A percentile compares a stretch with the other conserved stretches of the same genome.
phyloP scores from a whole-genome alignment of 768 basidiomycete species.

The Sporobolomyces roseus region DNA sequence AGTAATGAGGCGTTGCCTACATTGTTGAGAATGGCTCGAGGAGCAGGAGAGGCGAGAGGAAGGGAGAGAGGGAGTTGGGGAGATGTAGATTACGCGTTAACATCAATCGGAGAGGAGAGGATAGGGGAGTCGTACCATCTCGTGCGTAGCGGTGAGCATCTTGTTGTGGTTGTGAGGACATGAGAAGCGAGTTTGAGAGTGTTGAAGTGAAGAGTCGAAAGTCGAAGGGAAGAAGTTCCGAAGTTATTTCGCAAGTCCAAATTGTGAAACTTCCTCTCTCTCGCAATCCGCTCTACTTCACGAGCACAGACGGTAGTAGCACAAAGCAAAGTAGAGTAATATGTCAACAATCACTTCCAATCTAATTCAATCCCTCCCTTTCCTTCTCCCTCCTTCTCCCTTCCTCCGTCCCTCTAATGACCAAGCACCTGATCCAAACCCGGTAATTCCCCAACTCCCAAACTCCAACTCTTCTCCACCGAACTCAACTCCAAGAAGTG shows the following conservation, averaged over 20 bases:
- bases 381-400: too few relatives aligned
- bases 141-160: slow-evolving; percentile 32
- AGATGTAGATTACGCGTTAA: not conserved
- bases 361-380: too few relatives aligned
- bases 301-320: too few relatives aligned
- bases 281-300: not conserved
- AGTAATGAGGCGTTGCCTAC: slow-evolving; percentile 25
- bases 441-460: slow-evolving; percentile 19
- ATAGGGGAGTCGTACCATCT: too few relatives aligned
- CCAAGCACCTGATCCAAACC: too few relatives aligned
- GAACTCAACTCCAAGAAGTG: slow-evolving; percentile 34
- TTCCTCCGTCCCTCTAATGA: too few relatives aligned
- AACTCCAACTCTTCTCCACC: slow-evolving; percentile 8
- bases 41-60: too few relatives aligned
- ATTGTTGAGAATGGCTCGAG: not conserved
- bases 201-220: not conserved
- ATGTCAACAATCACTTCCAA: too few relatives aligned
- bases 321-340: too few relatives aligned
- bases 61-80: not conserved
- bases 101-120: too few relatives aligned
- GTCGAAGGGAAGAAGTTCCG: not conserved
- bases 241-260: not conserved
- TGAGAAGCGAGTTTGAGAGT: not conserved
- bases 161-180: slow-evolving; percentile 2
- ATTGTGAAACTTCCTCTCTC: not conserved